Evolutionary conservation across 1,284 basidiomycete genomes (phyloP).

Genomic region (Ceratobasidium sp.): DNA sequence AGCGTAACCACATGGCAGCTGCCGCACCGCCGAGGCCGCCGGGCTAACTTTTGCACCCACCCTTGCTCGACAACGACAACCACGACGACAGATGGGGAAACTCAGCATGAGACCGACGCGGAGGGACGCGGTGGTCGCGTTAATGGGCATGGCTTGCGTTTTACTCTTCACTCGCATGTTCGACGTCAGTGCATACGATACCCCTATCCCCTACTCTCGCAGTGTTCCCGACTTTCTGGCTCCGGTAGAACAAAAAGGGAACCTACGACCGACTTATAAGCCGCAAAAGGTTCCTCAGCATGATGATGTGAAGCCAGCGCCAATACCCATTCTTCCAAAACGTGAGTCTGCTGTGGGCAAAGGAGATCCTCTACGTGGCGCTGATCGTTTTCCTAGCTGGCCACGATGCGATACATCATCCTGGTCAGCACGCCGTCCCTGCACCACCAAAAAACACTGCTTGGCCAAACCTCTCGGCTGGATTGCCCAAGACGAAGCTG

Average conservation of each 20-base stretch:
- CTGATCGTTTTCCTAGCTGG: slow-evolving; percentile 18
- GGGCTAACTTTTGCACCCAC: background rate
- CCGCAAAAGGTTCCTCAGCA: slow-evolving; percentile 17
- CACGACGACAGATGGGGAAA: slow-evolving; percentile 23
- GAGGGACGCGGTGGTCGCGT: slow-evolving; percentile 24
- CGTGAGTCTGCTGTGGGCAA: slow-evolving; percentile 23
- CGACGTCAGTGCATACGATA: slow-evolving; percentile 8
- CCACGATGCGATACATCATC: slow-evolving; percentile 23
- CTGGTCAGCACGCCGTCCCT: slow-evolving; percentile 4
- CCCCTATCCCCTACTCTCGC: background rate
- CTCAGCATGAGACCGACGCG: slow-evolving; percentile 25
- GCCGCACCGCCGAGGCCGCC: no score
- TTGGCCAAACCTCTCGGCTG: slow-evolving; percentile 31
- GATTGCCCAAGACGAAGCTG: slow-evolving; percentile 42
- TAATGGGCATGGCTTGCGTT: slow-evolving; percentile 21
- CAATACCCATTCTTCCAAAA: slow-evolving; percentile 25
- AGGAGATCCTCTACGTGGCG: background rate
- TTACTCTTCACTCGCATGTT: slow-evolving; percentile 37
- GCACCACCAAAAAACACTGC: background rate
- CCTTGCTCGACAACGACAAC: background rate
- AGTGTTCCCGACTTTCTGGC: slow-evolving; percentile 3
- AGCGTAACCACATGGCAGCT: no score
- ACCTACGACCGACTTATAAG: background rate
- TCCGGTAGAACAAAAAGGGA: background rate
- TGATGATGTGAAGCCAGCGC: slow-evolving; percentile 27